These are phyloP conservation scores for Candida gorgasii DNA, from an alignment of 805 yeast genomes.

Conservation along the genomic window DNA sequence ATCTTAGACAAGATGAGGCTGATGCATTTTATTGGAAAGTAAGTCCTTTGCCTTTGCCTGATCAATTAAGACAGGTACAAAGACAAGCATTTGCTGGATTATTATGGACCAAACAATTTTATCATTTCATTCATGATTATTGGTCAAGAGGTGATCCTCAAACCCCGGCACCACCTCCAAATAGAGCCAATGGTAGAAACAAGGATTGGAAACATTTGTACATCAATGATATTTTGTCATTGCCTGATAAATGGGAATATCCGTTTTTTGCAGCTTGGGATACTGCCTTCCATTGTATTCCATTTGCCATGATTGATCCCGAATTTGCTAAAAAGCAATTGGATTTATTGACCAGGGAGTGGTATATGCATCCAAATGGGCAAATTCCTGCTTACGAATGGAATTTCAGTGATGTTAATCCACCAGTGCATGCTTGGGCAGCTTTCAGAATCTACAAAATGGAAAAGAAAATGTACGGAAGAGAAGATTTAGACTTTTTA, in stretches of 20 bases:
- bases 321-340: slow-evolving; percentile 87
- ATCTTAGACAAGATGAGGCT: slow-evolving; percentile 79
- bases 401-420: slow-evolving; percentile 95
- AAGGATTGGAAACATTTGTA: slow-evolving; percentile 87
- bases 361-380: slow-evolving; percentile 99
- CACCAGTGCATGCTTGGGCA: slow-evolving; percentile 98
- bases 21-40: slow-evolving; percentile 91
- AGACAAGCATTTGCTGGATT: slow-evolving; percentile 94
- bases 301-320: slow-evolving; percentile 91
- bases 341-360: slow-evolving; percentile 83
- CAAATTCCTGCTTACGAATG: slow-evolving; percentile 96
- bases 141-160: slow-evolving; percentile 87
- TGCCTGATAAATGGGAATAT: slow-evolving; percentile 96
- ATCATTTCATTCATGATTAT: slow-evolving; percentile 78
- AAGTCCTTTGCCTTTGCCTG: slow-evolving; percentile 80
- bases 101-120: slow-evolving; percentile 91
- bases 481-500: slow-evolving; percentile 75
- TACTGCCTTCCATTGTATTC: slow-evolving; percentile 91
- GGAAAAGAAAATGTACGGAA: slow-evolving; percentile 82
- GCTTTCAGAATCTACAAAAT: slow-evolving; percentile 83
- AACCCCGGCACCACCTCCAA: slow-evolving; percentile 71
- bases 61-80: slow-evolving; percentile 77
- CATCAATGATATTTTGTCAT: slow-evolving; percentile 80
- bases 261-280: slow-evolving; percentile 98
- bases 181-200: slow-evolving; percentile 86